phyloP scores from a whole-genome alignment of 306 rosid species.

The Prunus armeniaca region DNA sequence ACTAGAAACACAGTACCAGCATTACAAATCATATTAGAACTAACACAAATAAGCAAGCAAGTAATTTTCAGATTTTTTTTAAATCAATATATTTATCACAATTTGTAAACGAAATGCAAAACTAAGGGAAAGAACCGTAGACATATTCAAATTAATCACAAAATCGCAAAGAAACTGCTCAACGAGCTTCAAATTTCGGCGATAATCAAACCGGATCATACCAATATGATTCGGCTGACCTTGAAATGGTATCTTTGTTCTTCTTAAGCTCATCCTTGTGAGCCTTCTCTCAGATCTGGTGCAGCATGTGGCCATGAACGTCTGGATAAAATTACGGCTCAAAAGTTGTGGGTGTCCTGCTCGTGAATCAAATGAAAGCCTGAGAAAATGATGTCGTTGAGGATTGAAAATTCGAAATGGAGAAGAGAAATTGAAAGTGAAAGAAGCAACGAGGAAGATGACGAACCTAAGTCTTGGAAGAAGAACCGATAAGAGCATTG shows the following conservation, averaged over 20 bases:
- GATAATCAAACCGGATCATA: background rate
- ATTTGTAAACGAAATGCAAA: too few species aligned
- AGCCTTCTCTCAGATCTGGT: background rate
- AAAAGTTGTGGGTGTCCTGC: slow-evolving; percentile 61
- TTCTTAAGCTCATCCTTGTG: too few species aligned
- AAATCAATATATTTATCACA: too few species aligned
- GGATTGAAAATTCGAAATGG: background rate
- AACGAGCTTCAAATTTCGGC: background rate
- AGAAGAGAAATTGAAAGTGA: background rate
- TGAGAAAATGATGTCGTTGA: slow-evolving; percentile 1
- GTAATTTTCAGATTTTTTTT: too few species aligned
- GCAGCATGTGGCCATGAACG: slow-evolving; percentile 7
- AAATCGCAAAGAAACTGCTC: background rate
- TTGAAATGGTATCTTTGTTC: slow-evolving; percentile 17
- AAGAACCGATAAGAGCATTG: slow-evolving; percentile 65
- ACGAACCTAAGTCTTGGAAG: slow-evolving; percentile 68
- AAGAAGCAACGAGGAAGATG: background rate
- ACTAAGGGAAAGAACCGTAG: too few species aligned
- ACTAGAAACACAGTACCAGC: too few species aligned
- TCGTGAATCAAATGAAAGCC: background rate
- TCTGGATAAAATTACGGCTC: slow-evolving; percentile 40
- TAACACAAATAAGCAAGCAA: too few species aligned
- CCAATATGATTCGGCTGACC: slow-evolving; percentile 33
- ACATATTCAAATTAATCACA: too few species aligned
- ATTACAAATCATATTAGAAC: too few species aligned